A percentile compares a stretch with the other conserved stretches of the same genome.
Conservation (phyloP, 495 filamentous ascomycete species). For the Glarea lozoyensis region DNA sequence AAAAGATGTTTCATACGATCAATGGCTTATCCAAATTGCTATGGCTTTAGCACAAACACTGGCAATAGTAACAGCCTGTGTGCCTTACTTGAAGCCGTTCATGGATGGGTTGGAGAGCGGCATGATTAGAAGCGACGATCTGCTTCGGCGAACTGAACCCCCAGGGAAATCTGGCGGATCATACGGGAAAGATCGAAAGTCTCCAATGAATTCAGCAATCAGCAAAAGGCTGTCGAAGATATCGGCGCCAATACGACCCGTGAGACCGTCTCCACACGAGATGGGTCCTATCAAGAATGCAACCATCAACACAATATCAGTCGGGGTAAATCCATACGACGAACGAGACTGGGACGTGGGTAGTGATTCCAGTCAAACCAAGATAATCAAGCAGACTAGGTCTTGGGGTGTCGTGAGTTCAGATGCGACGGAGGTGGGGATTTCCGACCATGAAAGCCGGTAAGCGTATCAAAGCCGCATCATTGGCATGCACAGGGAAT, state of each 20-base stretch:
- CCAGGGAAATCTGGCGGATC: neutral
- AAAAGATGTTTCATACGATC: neutral
- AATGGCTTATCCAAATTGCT: neutral
- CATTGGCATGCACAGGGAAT: no score
- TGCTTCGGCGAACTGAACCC: constrained; percentile 18
- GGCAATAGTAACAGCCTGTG: constrained; percentile 34
- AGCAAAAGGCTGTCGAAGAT: neutral
- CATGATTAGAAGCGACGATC: constrained; percentile 30
- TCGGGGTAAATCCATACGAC: neutral
- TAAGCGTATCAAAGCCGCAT: no score
- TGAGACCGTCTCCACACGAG: neutral
- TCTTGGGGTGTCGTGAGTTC: neutral
- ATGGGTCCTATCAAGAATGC: neutral
- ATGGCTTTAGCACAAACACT: constrained; percentile 25
- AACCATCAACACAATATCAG: neutral
- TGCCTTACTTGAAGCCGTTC: constrained; percentile 39
- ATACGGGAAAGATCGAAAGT: neutral
- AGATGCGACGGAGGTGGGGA: neutral
- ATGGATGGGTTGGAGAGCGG: constrained; percentile 34
- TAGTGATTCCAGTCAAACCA: neutral
- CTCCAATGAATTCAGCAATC: neutral
- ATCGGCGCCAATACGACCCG: neutral
- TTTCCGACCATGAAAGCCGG: no score
- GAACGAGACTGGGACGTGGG: neutral
- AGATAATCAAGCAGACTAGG: constrained; percentile 1